Evolutionary conservation across 2,329 filamentous ascomycete species (phyloP).

Genomic region (Monosporascus sp.): DNA sequence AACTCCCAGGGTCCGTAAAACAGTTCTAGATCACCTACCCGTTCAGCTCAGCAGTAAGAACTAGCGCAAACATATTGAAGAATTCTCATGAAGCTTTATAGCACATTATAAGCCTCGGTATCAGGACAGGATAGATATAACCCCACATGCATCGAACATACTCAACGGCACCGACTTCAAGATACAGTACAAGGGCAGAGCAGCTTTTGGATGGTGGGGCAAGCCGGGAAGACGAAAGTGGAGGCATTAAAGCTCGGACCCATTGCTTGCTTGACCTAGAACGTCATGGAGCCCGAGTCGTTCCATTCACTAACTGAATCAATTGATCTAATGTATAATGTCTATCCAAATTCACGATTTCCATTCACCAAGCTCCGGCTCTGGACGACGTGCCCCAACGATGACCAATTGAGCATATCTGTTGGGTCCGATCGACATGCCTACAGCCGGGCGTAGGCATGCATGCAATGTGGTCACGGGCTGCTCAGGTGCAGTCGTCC

Average conservation of each 20-base stretch:
- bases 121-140: no score
- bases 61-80: slow-evolving; percentile 57
- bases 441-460: slow-evolving; percentile 51
- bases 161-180: no score
- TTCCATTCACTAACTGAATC: background rate
- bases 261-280: no score
- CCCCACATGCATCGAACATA: no score
- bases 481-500: slow-evolving; percentile 52
- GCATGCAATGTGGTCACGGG: slow-evolving; percentile 64
- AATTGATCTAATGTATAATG: background rate
- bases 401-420: slow-evolving; percentile 9
- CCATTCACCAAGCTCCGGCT: no score
- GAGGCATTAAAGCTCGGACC: no score
- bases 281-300: no score
- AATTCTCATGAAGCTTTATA: background rate
- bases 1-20: no score
- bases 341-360: no score
- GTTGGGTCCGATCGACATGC: slow-evolving; percentile 20
- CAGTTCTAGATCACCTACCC: slow-evolving; percentile 44
- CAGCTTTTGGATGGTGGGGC: no score
- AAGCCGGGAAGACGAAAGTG: no score
- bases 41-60: slow-evolving; percentile 61
- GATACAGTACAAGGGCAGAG: no score
- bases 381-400: background rate
- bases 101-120: background rate